Evolutionary conservation across 305 asterid genomes (phyloP).

Genomic region (Andrographis paniculata): DNA sequence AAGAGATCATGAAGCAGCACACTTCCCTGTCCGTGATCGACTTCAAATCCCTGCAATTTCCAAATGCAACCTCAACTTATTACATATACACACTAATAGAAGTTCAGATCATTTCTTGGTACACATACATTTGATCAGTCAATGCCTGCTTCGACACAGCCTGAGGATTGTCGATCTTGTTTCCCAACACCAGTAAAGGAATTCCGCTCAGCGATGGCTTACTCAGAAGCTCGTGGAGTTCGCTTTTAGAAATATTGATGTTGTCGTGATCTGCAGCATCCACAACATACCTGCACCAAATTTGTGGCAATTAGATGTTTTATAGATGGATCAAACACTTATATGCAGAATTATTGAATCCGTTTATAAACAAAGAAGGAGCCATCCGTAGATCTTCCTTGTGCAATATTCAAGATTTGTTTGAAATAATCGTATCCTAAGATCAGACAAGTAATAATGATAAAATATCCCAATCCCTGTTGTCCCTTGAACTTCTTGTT

Average conservation of each 20-base stretch:
- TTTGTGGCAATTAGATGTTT: too few relatives aligned
- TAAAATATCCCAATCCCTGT: too few relatives aligned
- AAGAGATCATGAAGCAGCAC: slow-evolving; percentile 95
- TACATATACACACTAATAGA: background rate
- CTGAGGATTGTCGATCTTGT: slow-evolving; percentile 82
- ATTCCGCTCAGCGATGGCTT: slow-evolving; percentile 86
- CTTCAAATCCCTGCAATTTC: slow-evolving; percentile 69
- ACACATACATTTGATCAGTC: slow-evolving; percentile 85
- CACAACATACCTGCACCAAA: slow-evolving; percentile 66
- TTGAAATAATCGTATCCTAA: too few relatives aligned
- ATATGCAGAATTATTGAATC: too few relatives aligned
- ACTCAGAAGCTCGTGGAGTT: slow-evolving; percentile 83
- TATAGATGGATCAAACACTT: too few relatives aligned
- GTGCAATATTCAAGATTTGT: too few relatives aligned
- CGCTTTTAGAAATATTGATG: slow-evolving; percentile 62
- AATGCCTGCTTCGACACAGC: slow-evolving; percentile 73
- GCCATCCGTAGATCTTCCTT: too few relatives aligned
- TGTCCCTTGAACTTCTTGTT: too few relatives aligned
- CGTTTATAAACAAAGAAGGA: too few relatives aligned
- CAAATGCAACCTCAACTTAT: slow-evolving; percentile 1
- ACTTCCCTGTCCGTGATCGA: slow-evolving; percentile 85
- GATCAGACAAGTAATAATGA: too few relatives aligned
- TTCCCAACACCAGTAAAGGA: slow-evolving; percentile 86
- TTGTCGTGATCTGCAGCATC: slow-evolving; percentile 95
- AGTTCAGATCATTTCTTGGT: too few relatives aligned